Conservation (phyloP, 768 basidiomycete species). For the Leccinellum rugosiceps region DNA sequence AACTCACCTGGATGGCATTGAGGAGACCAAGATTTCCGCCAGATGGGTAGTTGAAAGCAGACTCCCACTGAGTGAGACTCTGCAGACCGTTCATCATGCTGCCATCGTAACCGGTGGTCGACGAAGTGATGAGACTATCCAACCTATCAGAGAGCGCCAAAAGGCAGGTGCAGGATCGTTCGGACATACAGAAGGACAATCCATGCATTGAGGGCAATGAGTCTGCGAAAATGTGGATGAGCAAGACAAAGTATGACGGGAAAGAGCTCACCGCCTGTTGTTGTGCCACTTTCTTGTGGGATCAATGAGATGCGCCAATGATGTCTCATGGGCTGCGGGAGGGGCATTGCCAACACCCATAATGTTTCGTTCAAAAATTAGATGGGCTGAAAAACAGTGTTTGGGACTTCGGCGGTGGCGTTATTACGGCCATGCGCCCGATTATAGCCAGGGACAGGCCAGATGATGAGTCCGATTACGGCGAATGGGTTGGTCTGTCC, state of each 20-base stretch:
- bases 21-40: conserved; percentile 60
- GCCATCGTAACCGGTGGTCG: conserved; percentile 73
- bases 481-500: too few species aligned
- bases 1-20: conserved; percentile 65
- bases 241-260: neutral
- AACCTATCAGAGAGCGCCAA: neutral
- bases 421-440: neutral
- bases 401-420: conserved; percentile 1
- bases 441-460: neutral
- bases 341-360: conserved; percentile 58
- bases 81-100: conserved; percentile 81
- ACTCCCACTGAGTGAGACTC: conserved; percentile 61
- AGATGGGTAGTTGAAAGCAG: conserved; percentile 55
- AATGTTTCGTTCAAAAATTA: conserved; percentile 4
- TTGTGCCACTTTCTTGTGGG: conserved; percentile 72
- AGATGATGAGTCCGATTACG: too few species aligned
- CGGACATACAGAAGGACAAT: conserved; percentile 56
- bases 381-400: neutral
- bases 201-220: conserved; percentile 67
- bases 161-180: neutral
- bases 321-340: conserved; percentile 26
- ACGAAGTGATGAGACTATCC: conserved; percentile 66
- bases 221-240: conserved; percentile 30
- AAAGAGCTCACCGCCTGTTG: conserved; percentile 53
- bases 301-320: conserved; percentile 55